These are phyloP conservation scores for Rasamsonia emersonii DNA, from an alignment of 2,329 filamentous ascomycete genomes.

Conservation along the genomic window DNA sequence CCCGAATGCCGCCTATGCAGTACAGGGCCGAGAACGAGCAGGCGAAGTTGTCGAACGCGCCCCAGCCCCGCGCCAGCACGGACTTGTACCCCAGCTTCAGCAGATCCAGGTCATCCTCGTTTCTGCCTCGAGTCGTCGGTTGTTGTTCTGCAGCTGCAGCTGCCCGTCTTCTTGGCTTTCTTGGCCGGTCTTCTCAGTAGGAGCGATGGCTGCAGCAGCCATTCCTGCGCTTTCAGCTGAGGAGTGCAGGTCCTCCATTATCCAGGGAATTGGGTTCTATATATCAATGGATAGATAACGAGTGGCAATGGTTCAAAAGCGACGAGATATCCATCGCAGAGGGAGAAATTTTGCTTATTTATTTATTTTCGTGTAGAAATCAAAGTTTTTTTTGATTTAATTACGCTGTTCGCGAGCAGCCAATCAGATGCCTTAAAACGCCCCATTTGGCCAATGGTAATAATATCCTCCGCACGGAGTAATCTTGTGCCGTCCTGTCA, in stretches of 20 bases:
- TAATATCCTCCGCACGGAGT: too few species aligned
- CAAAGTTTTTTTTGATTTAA: too few species aligned
- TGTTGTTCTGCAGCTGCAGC: constrained; percentile 2
- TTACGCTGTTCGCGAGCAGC: too few species aligned
- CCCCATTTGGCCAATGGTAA: too few species aligned
- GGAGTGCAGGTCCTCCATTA: not conserved
- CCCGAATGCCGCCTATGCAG: constrained; percentile 20
- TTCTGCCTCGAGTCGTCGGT: too few species aligned
- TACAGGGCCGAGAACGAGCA: constrained; percentile 21
- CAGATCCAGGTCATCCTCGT: constrained; percentile 19
- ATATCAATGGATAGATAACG: too few species aligned
- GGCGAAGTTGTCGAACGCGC: constrained; percentile 19
- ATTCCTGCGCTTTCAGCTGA: not conserved
- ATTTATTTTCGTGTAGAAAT: too few species aligned
- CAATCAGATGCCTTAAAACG: too few species aligned
- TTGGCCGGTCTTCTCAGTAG: constrained; percentile 2
- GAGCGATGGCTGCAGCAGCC: not conserved
- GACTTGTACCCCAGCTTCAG: constrained; percentile 18
- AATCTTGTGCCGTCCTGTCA: too few species aligned
- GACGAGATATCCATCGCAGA: too few species aligned
- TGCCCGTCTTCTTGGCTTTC: constrained; percentile 1
- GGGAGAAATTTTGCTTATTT: too few species aligned
- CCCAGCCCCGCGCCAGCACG: constrained; percentile 18
- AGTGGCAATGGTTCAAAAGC: too few species aligned
- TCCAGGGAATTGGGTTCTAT: not conserved